Percentiles rank a stretch among this genome's conserved stretches.
These are phyloP conservation scores for Diaporthe capsici DNA, from an alignment of 2,329 filamentous ascomycete genomes.

Conservation along the genomic window DNA sequence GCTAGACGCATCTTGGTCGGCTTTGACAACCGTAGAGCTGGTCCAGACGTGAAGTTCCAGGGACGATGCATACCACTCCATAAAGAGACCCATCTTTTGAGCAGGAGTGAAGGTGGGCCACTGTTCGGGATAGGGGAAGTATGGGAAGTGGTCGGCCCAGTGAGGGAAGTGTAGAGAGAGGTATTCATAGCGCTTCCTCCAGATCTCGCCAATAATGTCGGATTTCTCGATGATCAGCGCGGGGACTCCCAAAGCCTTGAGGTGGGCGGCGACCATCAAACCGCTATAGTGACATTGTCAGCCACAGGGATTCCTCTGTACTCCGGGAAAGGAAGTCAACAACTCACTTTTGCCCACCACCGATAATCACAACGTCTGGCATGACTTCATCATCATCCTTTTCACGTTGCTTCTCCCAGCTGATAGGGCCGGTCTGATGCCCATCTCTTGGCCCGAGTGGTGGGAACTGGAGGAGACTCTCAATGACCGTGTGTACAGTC, in stretches of 20 bases:
- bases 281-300: not conserved
- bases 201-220: conserved; percentile 69
- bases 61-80: conserved; percentile 72
- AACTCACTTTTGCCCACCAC: conserved; percentile 4
- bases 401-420: conserved; percentile 51
- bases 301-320: not conserved
- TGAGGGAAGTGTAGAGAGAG: conserved; percentile 64
- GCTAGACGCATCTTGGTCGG: conserved; percentile 57
- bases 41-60: conserved; percentile 77
- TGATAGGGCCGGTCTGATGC: conserved; percentile 51
- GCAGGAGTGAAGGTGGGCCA: conserved; percentile 78
- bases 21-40: conserved; percentile 59
- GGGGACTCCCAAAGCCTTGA: conserved; percentile 68
- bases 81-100: conserved; percentile 75
- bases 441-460: conserved; percentile 49
- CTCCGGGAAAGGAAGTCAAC: not conserved
- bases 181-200: conserved; percentile 69
- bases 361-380: not conserved
- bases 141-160: conserved; percentile 72
- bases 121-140: conserved; percentile 69
- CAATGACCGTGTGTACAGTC: conserved; percentile 53
- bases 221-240: conserved; percentile 66
- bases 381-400: conserved; percentile 43
- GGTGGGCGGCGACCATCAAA: conserved; percentile 63
- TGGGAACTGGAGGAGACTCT: conserved; percentile 50